Evolutionary conservation across 75 land plant species (phyloP).

Genomic region (Cupressus sempervirens): DNA sequence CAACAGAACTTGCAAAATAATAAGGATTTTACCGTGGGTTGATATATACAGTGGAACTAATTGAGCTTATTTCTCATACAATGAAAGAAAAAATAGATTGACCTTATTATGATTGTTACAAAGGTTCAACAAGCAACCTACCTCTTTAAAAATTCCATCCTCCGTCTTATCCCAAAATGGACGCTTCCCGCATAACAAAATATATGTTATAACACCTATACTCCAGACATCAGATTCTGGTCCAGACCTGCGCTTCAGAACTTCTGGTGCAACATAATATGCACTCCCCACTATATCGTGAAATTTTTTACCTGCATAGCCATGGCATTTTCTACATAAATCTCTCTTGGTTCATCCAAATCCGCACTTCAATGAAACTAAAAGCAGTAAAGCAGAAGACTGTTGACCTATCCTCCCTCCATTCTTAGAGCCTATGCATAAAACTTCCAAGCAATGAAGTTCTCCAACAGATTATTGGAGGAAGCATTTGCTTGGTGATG

Average conservation of each 20-base stretch:
- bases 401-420: background rate
- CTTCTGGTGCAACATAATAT: constrained; percentile 37
- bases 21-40: background rate
- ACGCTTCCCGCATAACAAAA: constrained; percentile 33
- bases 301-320: constrained; percentile 24
- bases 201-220: constrained; percentile 35
- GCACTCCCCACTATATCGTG: constrained; percentile 32
- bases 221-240: constrained; percentile 43
- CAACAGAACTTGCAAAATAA: background rate
- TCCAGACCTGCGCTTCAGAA: constrained; percentile 25
- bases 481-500: background rate
- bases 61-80: background rate
- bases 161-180: constrained; percentile 38
- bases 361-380: background rate
- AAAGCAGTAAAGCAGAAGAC: background rate
- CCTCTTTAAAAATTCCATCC: constrained; percentile 37
- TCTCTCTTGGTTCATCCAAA: background rate
- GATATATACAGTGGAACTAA: background rate
- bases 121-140: background rate
- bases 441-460: background rate
- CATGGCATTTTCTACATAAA: background rate
- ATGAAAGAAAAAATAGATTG: background rate
- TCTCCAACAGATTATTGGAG: background rate
- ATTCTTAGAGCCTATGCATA: background rate
- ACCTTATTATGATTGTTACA: background rate